phyloP scores from a whole-genome alignment of 2,329 filamentous ascomycete species.

The Fusarium continuum region DNA sequence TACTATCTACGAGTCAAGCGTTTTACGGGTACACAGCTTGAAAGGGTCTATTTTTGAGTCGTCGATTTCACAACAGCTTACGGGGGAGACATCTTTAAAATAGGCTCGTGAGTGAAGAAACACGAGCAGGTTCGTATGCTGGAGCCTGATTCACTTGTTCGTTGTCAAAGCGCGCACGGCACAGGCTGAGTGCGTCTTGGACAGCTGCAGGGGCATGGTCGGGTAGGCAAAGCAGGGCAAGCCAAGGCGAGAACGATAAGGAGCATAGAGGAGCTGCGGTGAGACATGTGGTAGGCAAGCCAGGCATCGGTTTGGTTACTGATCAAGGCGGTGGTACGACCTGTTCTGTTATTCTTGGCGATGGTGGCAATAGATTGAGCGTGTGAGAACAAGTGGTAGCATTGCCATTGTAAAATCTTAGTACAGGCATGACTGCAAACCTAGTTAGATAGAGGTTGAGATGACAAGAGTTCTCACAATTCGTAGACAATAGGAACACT shows the following conservation, averaged over 20 bases:
- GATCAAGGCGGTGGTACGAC: neutral
- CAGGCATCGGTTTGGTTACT: slow-evolving; percentile 3
- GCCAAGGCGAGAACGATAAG: neutral
- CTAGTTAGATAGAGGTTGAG: no score
- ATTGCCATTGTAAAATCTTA: no score
- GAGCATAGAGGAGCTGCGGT: slow-evolving; percentile 1
- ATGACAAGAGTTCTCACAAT: no score
- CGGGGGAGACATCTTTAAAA: neutral
- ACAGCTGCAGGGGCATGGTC: slow-evolving; percentile 24
- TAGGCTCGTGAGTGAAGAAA: neutral
- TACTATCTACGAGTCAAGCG: neutral
- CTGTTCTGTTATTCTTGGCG: neutral
- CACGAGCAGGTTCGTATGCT: neutral
- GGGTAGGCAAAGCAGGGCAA: neutral
- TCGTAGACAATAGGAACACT: no score
- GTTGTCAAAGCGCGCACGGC: slow-evolving; percentile 34
- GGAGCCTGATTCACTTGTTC: neutral
- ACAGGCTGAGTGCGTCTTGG: slow-evolving; percentile 24
- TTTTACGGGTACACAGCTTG: neutral
- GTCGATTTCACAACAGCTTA: neutral
- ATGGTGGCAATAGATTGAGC: neutral
- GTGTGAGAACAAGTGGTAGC: no score
- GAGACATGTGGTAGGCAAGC: slow-evolving; percentile 13
- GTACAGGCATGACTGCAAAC: no score
- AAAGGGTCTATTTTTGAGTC: neutral